Evolutionary conservation across 192 early-diverging fungal species (phyloP), one percentile per base, ranked within the genome.

Genomic region (Backusella psychrophila): DNA sequence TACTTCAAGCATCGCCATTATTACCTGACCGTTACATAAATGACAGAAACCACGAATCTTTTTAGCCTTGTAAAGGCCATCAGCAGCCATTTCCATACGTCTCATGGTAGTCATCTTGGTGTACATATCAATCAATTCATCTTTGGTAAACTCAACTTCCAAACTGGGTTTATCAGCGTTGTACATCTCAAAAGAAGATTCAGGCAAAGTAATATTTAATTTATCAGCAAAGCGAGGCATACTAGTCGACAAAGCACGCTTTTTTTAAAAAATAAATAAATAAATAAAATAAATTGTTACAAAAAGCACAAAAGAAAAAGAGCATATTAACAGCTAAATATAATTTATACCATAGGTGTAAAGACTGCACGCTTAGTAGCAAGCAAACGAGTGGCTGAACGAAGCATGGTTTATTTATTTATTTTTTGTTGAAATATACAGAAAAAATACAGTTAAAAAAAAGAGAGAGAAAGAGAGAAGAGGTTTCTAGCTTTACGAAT

Each of bases 1-100:
- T 26, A 53, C 31, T 65, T 15, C 53, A 71, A 31, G 15, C 29
- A 79, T 38, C 56, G 12, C 11, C n/a, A 23, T 66, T 36, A 42
- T 83, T 84, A 93, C 94, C 89, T 99, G 96, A 71, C 96, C 96
- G 74, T 92, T 99, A 81, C 96, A 97, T 88, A 99, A 87, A 85
- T 99, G 97, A 87, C 96, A 98, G 93, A 99, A 99, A 73, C 96
- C 96, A 70, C 96, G 93, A 79, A 99, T 98, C 85, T 94, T 85
- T 86, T 97, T 98, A 75, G 91, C 89, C 89, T 99, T 99, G 91
- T 99, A 99, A 73, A 95, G 90, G 78, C 91, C 88, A 85, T 99
- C 97, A 31, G 93, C 93, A 67, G 95, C 94, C 86, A 91, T 96
- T 86, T 99, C 97, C 83, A 99, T 85, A 59, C 96, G 88, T 71